A percentile compares a stretch with the other conserved stretches of the same genome.
These are phyloP conservation scores for Pleurotus platypus DNA, from an alignment of 768 basidiomycete species.

Conservation along the genomic window DNA sequence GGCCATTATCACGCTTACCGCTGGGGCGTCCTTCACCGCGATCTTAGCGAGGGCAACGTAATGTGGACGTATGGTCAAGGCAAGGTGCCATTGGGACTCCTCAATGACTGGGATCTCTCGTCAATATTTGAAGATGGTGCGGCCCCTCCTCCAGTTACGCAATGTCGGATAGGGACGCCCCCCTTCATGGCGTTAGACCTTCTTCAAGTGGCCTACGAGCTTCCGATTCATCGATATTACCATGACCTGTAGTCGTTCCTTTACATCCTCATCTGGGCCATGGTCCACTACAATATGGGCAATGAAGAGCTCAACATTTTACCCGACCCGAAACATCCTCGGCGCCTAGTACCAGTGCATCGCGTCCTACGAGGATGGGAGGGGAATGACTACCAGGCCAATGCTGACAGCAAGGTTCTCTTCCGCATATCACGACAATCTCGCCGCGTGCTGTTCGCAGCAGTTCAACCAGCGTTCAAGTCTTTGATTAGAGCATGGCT, in stretches of 20 bases:
- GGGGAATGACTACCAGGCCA: not conserved
- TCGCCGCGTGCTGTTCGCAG: no score
- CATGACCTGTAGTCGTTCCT: conserved; percentile 29
- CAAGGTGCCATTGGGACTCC: conserved; percentile 13
- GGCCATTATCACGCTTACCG: conserved; percentile 24
- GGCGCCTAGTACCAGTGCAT: not conserved
- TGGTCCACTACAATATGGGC: not conserved
- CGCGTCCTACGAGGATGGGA: not conserved
- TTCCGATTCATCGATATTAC: conserved; percentile 18
- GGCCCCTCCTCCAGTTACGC: not conserved
- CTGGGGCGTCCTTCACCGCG: conserved; percentile 20
- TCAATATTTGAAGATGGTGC: not conserved
- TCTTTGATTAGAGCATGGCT: not conserved
- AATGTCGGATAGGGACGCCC: conserved; percentile 18
- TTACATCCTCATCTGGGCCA: conserved; percentile 19
- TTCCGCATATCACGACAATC: not conserved
- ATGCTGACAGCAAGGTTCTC: not conserved
- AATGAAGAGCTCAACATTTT: not conserved
- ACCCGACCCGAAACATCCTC: not conserved
- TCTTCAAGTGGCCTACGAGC: conserved; percentile 9
- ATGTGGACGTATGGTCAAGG: conserved; percentile 17
- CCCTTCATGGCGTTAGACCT: conserved; percentile 30
- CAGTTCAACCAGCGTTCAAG: not conserved
- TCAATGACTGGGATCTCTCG: conserved; percentile 27
- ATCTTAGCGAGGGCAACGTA: conserved; percentile 27